Evolutionary conservation across 495 filamentous ascomycete genomes (phyloP).

Genomic region (Durotheca rogersii): DNA sequence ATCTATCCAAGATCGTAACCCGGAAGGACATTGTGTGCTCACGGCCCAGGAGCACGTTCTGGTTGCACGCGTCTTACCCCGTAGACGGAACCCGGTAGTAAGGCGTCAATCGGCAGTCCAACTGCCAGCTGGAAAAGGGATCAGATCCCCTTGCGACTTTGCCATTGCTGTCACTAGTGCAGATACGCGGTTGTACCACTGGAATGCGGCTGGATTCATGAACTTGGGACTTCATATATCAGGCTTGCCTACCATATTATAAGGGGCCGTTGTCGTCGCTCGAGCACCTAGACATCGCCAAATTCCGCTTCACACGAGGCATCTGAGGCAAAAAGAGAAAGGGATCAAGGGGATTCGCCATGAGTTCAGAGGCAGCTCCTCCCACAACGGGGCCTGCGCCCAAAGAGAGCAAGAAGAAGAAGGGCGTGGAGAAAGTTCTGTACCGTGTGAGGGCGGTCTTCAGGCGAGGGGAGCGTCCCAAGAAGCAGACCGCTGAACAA

Average conservation of each 20-base stretch:
- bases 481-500: constrained; percentile 42
- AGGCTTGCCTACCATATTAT: background rate
- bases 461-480: constrained; percentile 50
- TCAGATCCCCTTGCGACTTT: constrained; percentile 15
- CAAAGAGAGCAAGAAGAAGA: constrained; percentile 56
- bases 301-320: background rate
- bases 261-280: background rate
- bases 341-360: constrained; percentile 27
- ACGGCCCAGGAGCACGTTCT: background rate
- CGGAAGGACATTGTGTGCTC: background rate
- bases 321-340: background rate
- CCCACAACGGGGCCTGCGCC: constrained; percentile 35
- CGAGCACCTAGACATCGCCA: background rate
- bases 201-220: constrained; percentile 4
- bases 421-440: constrained; percentile 62
- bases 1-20: constrained; percentile 15
- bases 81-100: background rate
- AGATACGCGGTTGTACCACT: constrained; percentile 13
- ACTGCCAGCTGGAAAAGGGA: constrained; percentile 8
- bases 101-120: background rate
- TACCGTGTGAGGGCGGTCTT: constrained; percentile 64
- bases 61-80: constrained; percentile 1
- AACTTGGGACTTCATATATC: constrained; percentile 5
- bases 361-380: constrained; percentile 45
- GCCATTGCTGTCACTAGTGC: constrained; percentile 1